phyloP scores from a whole-genome alignment of 78 protist genomes.

The Cyanophora paradoxa region DNA sequence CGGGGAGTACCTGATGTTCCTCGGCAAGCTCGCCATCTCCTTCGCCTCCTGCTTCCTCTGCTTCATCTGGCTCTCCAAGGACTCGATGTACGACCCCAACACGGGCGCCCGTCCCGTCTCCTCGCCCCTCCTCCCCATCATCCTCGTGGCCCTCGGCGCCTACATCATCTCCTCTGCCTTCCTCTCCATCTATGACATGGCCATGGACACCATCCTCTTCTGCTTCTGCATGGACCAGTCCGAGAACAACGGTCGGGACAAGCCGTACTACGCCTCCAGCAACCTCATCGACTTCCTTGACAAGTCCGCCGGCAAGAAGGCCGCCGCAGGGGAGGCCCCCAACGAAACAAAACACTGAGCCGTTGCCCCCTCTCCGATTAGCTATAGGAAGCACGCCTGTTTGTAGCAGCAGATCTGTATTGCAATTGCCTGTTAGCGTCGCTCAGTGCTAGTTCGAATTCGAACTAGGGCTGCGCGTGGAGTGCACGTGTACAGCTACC shows the following conservation, averaged over 20 bases:
- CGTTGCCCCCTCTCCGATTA: too few relatives aligned
- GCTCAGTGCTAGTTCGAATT: too few relatives aligned
- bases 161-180: neutral
- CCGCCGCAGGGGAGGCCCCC: too few relatives aligned
- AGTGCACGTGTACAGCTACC: too few relatives aligned
- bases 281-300: too few relatives aligned
- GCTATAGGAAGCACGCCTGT: too few relatives aligned
- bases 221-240: constrained; percentile 8
- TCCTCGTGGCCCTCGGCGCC: neutral
- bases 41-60: neutral
- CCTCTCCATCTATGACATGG: neutral
- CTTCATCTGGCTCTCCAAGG: neutral
- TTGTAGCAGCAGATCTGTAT: too few relatives aligned
- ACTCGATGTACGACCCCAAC: neutral
- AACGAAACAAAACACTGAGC: too few relatives aligned
- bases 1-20: neutral
- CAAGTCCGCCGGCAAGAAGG: too few relatives aligned
- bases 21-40: neutral
- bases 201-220: constrained; percentile 7
- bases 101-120: neutral
- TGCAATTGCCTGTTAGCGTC: too few relatives aligned
- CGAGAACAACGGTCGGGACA: neutral
- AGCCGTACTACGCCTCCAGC: neutral
- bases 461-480: too few relatives aligned
- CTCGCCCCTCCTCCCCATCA: neutral